Base-by-base conservation (phyloP, 1,139 yeast species). In the Saccharomyces hybrid region DNA sequence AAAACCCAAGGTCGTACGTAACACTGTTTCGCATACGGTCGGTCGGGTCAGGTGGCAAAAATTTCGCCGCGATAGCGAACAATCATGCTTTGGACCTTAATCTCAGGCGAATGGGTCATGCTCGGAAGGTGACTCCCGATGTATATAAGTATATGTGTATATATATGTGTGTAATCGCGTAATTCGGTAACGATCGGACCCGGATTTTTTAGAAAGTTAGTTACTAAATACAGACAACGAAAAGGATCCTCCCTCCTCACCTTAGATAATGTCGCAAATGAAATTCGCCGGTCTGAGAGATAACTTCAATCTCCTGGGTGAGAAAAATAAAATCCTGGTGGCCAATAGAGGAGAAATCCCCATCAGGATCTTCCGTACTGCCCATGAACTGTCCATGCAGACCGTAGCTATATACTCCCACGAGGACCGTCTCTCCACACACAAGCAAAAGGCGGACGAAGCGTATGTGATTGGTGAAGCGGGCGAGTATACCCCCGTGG, bases 291-390 rank as follows among this genome's bases (percentile, higher is more conserved):
- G 64, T 29, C 51, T 64, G 47, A 80, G 91, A 72, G 77, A 83
- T 66, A 80, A 80, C 65, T 82, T 86, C 51, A 59, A 63, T 53
- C 63, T 71, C 26, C 54, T 69, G 53, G 72, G 73, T 31, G 65
- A 68, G 53, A 64, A 67, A 74, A 84, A 84, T 74, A 86, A 86
- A 74, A 80, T 86, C 65, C 74, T 85, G 68, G 97, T 90, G 53
- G 97, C 97, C 63, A 90, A 90, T 76, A 82, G 98, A 74, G 96
- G 97, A 63, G 97, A 90, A 73, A 87, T 87, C 66, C 93, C 91
- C 51, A 83, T 85, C 65, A 75, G 91, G 73, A 84, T 91, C 71
- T 91, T 91, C 75, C 81, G 99, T 75, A 86, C 97, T 44, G 98
- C 99, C 49, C 23, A 20, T 20, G 23, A 20, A 20, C 23, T 20